Conservation (phyloP, 1,284 basidiomycete species). For the Malassezia equina region DNA sequence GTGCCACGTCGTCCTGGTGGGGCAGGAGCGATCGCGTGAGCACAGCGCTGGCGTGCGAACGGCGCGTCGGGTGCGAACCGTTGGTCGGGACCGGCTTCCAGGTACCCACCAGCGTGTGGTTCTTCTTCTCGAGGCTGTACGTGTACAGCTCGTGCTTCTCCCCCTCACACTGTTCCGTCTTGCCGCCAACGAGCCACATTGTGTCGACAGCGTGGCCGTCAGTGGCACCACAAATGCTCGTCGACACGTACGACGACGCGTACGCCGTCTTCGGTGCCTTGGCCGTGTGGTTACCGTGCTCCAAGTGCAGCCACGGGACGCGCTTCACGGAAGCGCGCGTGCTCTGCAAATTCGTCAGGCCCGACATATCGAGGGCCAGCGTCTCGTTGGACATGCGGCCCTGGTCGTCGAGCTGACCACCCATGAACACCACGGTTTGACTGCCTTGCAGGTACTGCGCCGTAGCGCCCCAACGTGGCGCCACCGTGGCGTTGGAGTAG, state of each 20-base stretch:
- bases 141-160: slow-evolving; percentile 8
- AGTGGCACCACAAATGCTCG: slow-evolving; percentile 8
- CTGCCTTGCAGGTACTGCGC: slow-evolving; percentile 28
- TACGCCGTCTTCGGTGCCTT: slow-evolving; percentile 17
- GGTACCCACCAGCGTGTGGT: slow-evolving; percentile 1
- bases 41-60: slow-evolving; percentile 13
- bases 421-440: slow-evolving; percentile 21
- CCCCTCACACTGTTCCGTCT: slow-evolving; percentile 15
- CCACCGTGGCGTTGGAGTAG: neutral
- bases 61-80: slow-evolving; percentile 3
- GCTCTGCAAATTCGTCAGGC: slow-evolving; percentile 4
- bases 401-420: slow-evolving; percentile 17
- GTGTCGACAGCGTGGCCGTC: slow-evolving; percentile 7
- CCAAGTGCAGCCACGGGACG: slow-evolving; percentile 5
- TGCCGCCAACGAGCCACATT: slow-evolving; percentile 23
- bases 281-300: neutral
- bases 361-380: slow-evolving; percentile 19
- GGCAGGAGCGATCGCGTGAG: slow-evolving; percentile 12
- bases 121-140: slow-evolving; percentile 11
- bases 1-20: slow-evolving; percentile 2
- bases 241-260: slow-evolving; percentile 13
- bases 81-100: slow-evolving; percentile 4
- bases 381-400: slow-evolving; percentile 23
- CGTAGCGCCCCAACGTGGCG: slow-evolving; percentile 36
- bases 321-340: neutral